These are phyloP conservation scores for Asterochloris erici DNA, from an alignment of 139 green algal species.

Conservation along the genomic window DNA sequence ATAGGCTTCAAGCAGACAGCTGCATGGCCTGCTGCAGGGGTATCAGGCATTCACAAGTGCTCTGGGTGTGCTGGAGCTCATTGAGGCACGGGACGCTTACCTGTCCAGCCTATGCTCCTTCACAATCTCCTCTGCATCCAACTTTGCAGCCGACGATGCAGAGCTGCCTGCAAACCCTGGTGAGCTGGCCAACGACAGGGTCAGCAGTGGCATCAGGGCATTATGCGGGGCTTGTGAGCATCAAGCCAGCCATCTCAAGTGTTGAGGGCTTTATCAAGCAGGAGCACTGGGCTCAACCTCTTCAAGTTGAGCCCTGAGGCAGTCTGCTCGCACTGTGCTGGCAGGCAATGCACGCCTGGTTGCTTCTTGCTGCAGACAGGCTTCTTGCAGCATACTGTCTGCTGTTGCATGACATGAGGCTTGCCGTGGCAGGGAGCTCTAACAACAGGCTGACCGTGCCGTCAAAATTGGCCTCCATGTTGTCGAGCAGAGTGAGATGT, in stretches of 20 bases:
- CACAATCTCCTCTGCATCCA: slow-evolving; percentile 41
- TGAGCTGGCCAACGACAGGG: background rate
- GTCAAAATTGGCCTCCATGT: too few relatives aligned
- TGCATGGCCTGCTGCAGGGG: slow-evolving; percentile 17
- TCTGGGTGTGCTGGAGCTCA: slow-evolving; percentile 50
- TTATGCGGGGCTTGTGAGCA: background rate
- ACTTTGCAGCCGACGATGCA: background rate
- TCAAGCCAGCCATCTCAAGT: background rate
- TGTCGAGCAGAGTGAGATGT: too few relatives aligned
- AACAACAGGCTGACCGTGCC: too few relatives aligned
- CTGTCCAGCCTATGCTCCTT: slow-evolving; percentile 69
- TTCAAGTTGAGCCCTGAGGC: too few relatives aligned
- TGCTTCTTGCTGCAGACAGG: too few relatives aligned
- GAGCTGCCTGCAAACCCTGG: background rate
- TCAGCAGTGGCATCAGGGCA: background rate
- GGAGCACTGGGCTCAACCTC: too few relatives aligned
- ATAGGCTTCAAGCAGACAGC: too few relatives aligned
- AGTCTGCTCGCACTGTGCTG: too few relatives aligned
- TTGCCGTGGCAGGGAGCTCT: too few relatives aligned
- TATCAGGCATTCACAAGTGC: slow-evolving; percentile 54
- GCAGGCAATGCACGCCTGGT: too few relatives aligned
- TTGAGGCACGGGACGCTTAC: slow-evolving; percentile 68
- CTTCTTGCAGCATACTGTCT: too few relatives aligned
- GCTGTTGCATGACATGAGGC: too few relatives aligned
- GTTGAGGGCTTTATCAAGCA: background rate